A percentile compares a stretch with the other conserved stretches of the same genome.
Conservation (phyloP, 2,329 filamentous ascomycete species). For the Fusarium circinatum region DNA sequence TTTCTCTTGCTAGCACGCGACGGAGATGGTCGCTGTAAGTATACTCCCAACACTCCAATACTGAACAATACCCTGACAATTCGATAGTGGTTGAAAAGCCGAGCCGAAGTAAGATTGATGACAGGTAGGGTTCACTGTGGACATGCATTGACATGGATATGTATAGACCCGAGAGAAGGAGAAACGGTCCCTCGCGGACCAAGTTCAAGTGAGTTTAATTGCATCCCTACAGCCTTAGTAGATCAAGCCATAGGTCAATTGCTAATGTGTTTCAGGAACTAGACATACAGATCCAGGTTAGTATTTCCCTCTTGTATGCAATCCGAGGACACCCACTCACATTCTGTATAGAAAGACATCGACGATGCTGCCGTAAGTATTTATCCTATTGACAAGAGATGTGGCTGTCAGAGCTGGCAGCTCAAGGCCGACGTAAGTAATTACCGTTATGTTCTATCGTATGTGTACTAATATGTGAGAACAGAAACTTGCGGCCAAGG, state of each 20-base stretch:
- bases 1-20: too few relatives aligned
- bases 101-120: too few relatives aligned
- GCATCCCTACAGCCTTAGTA: not conserved
- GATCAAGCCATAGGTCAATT: not conserved
- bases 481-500: not conserved
- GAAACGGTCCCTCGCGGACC: accelerated
- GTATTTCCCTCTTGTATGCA: not conserved
- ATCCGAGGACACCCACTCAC: not conserved
- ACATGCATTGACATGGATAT: too few relatives aligned
- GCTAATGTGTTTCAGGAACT: accelerated
- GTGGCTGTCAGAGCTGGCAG: not conserved
- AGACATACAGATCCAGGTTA: accelerated
- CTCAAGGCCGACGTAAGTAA: accelerated
- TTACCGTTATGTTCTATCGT: not conserved
- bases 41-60: too few relatives aligned
- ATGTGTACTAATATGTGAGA: accelerated
- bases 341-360: accelerated
- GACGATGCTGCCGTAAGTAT: not conserved
- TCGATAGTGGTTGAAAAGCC: too few relatives aligned
- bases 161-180: accelerated
- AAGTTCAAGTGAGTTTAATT: accelerated
- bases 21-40: accelerated
- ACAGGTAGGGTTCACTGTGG: not conserved
- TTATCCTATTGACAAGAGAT: too few relatives aligned
- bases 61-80: too few relatives aligned